phyloP scores from a whole-genome alignment of 2,329 filamentous ascomycete genomes.

The Exophiala sideris region DNA sequence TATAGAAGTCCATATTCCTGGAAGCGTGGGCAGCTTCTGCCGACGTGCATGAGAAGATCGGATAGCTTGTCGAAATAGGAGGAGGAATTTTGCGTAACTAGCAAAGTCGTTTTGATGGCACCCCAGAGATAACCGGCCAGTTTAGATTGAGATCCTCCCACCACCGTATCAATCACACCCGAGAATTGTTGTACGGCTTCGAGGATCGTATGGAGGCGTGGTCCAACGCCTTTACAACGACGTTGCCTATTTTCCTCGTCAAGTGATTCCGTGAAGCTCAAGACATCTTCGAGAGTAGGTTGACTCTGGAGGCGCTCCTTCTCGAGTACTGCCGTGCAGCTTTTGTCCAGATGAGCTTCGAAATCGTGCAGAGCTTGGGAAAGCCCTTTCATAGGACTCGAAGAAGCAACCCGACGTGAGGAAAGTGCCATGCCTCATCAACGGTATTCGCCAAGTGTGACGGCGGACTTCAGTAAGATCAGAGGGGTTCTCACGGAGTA shows the following conservation, averaged over 20 bases:
- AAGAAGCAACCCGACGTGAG: slow-evolving; percentile 3
- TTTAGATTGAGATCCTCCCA: slow-evolving; percentile 21
- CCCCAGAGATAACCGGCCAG: slow-evolving; percentile 26
- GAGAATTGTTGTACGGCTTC: slow-evolving; percentile 26
- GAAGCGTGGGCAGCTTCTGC: slow-evolving; percentile 21
- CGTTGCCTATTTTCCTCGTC: slow-evolving; percentile 19
- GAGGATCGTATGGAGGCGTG: slow-evolving; percentile 26
- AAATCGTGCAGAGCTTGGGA: slow-evolving; percentile 42
- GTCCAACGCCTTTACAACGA: slow-evolving; percentile 21
- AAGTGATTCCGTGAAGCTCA: slow-evolving; percentile 23
- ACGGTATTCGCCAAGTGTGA: too few relatives aligned
- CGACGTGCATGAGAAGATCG: slow-evolving; percentile 25
- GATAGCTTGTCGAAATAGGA: slow-evolving; percentile 29
- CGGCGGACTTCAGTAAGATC: too few relatives aligned
- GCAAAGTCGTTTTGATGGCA: slow-evolving; percentile 23
- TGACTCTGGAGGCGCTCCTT: neutral
- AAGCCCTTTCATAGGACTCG: slow-evolving; percentile 30
- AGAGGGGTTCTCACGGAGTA: too few relatives aligned
- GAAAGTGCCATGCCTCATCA: slow-evolving; percentile 7
- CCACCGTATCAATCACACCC: slow-evolving; percentile 24
- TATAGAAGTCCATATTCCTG: slow-evolving; percentile 26
- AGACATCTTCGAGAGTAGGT: slow-evolving; percentile 12
- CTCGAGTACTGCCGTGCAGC: slow-evolving; percentile 33
- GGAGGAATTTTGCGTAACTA: slow-evolving; percentile 15
- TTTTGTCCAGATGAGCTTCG: slow-evolving; percentile 35